Base-by-base conservation (phyloP, 1,284 basidiomycete genomes). In the Ganoderma multipileum region DNA sequence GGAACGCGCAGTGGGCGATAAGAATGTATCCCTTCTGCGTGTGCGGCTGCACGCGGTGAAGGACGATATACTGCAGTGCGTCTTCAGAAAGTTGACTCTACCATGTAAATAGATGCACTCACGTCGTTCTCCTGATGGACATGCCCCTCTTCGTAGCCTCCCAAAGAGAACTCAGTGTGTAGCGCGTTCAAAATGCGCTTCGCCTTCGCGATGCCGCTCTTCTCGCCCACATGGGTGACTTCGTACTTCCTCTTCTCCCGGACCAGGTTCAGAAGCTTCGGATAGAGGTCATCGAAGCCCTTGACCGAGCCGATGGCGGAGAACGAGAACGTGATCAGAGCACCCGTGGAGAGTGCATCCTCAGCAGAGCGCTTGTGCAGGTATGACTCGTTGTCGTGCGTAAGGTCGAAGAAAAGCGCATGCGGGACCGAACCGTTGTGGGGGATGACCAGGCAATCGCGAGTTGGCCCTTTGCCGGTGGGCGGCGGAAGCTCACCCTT, bases 231-330 rank as follows among this genome's bases (percentile, higher is more conserved):
- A 6, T 83, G 82, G 42, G 82, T 88, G 55, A 85, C 76, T 73
- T 94, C 91, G 77, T 98, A 98, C 74, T 82, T 80, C 70, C 95
- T 85, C 75, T 88, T 91, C 80, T 98, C 96, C 16, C 83, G 84
- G 18, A 98, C 97, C 42, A 98, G 84, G 78, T 97, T 89, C 52
- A 98, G 81, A 23, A 97, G 81, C 79, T 95, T 95, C 6, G 96
- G 96, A 78, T 98, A 98, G n/a, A 98, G 81, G 76, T 98, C 96
- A 77, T 98, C 96, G 76, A 97, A 97, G 41, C 96, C 96, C 80
- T 98, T 97, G 73, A 95, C 95, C 7, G 95, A 96, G 1, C 96
- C 96, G 60, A 94, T 88, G 6, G 94, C 96, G 20, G 90, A 94
- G 76, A 89, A 90, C 59, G 92, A 92, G 81, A 98, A 98, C 0